Conservation (phyloP, 306 rosid genomes). For the Ammopiptanthus mongolicus region DNA sequence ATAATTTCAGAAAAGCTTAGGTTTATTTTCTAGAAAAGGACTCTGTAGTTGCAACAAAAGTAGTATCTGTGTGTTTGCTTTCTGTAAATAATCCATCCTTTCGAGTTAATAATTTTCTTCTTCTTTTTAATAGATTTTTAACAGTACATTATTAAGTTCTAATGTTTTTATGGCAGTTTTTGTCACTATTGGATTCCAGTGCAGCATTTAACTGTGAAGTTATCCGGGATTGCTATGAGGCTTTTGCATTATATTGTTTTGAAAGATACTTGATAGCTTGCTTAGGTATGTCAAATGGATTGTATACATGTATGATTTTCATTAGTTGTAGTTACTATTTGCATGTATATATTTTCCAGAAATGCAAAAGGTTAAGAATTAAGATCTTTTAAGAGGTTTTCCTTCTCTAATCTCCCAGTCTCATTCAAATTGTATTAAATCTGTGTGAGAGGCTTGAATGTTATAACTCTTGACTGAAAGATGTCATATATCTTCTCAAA, state of each 20-base stretch:
- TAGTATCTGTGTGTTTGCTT: constrained; percentile 14
- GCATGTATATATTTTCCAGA: background rate
- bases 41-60: background rate
- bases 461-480: background rate
- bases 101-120: background rate
- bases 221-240: constrained; percentile 96
- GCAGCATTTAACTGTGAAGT: constrained; percentile 93
- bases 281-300: constrained; percentile 60
- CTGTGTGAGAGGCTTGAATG: constrained; percentile 7
- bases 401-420: background rate
- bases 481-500: background rate
- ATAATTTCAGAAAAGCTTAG: constrained; percentile 17
- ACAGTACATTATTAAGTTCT: background rate
- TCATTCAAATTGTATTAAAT: background rate
- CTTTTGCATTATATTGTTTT: constrained; percentile 97
- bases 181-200: constrained; percentile 80
- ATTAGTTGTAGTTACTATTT: constrained; percentile 9
- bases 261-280: constrained; percentile 97
- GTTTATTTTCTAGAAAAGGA: background rate
- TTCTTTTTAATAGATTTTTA: background rate
- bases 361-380: background rate
- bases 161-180: constrained; percentile 56
- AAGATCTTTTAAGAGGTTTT: background rate
- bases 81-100: background rate
- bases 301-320: constrained; percentile 7